A percentile compares a stretch with the other conserved stretches of the same genome.
phyloP scores from a whole-genome alignment of 2,329 filamentous ascomycete species.

The Epichloe gansuensis region DNA sequence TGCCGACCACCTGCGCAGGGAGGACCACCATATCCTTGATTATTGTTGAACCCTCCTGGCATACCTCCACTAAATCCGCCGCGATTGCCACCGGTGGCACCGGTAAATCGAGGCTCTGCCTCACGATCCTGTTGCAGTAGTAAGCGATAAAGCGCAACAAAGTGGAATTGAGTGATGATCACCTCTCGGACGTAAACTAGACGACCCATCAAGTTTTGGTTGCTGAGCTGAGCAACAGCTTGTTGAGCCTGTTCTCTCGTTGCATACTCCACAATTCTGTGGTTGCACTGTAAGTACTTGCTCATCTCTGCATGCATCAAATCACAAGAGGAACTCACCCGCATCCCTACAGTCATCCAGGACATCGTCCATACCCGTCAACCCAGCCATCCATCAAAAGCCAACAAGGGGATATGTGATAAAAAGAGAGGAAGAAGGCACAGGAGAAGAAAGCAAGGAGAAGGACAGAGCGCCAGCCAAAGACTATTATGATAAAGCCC shows the following conservation, averaged over 20 bases:
- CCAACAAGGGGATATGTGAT: slow-evolving; percentile 43
- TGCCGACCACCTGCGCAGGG: slow-evolving; percentile 56
- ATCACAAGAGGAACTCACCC: slow-evolving; percentile 54
- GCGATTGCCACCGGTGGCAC: slow-evolving; percentile 50
- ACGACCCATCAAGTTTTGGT: slow-evolving; percentile 97
- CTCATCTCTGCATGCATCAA: not conserved
- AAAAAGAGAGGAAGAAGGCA: slow-evolving; percentile 40
- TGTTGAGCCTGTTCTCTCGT: slow-evolving; percentile 98
- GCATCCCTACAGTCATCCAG: slow-evolving; percentile 96
- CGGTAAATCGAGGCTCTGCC: slow-evolving; percentile 91
- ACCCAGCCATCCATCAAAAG: slow-evolving; percentile 83
- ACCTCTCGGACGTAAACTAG: slow-evolving; percentile 98
- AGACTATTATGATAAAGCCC: slow-evolving; percentile 80
- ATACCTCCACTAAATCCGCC: slow-evolving; percentile 48
- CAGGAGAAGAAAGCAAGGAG: slow-evolving; percentile 41
- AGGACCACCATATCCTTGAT: slow-evolving; percentile 40
- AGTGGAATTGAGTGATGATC: slow-evolving; percentile 19
- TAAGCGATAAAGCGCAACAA: not conserved
- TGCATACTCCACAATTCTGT: slow-evolving; percentile 99
- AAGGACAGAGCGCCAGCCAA: slow-evolving; percentile 49
- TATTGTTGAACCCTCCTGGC: slow-evolving; percentile 35
- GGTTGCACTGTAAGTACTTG: not conserved
- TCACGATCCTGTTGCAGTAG: slow-evolving; percentile 66
- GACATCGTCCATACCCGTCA: slow-evolving; percentile 95
- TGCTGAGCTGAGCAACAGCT: slow-evolving; percentile 94